Evolutionary conservation across 306 rosid species (phyloP).

Genomic region (Abrus precatorius): DNA sequence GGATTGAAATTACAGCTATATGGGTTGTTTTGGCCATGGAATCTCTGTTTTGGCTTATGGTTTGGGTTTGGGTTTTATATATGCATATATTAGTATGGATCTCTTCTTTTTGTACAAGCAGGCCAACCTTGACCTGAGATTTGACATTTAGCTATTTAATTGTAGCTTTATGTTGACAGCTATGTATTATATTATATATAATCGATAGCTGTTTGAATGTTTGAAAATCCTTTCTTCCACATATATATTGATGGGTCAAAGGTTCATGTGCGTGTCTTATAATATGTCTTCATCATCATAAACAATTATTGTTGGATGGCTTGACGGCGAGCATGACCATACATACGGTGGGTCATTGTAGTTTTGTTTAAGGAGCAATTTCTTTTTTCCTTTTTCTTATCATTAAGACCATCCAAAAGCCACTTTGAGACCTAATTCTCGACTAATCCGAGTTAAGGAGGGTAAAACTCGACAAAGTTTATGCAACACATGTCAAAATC

Average conservation of each 20-base stretch:
- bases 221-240: neutral
- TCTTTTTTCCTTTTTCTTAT: too few relatives aligned
- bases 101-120: neutral
- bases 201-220: neutral
- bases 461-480: too few relatives aligned
- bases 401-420: neutral
- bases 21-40: slow-evolving; percentile 40
- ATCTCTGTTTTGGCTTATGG: neutral
- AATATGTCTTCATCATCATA: neutral
- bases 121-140: neutral
- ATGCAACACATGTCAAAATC: neutral
- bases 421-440: too few relatives aligned
- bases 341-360: neutral
- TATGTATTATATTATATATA: neutral
- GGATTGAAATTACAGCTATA: slow-evolving; percentile 35
- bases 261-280: neutral
- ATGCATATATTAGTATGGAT: neutral
- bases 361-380: neutral
- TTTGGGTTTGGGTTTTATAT: neutral
- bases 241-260: neutral
- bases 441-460: neutral
- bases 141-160: neutral
- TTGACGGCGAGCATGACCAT: neutral
- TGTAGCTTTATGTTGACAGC: neutral
- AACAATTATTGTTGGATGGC: slow-evolving; percentile 6